These are phyloP conservation scores for Hippophae rhamnoides DNA, from an alignment of 306 rosid genomes.

Conservation along the genomic window DNA sequence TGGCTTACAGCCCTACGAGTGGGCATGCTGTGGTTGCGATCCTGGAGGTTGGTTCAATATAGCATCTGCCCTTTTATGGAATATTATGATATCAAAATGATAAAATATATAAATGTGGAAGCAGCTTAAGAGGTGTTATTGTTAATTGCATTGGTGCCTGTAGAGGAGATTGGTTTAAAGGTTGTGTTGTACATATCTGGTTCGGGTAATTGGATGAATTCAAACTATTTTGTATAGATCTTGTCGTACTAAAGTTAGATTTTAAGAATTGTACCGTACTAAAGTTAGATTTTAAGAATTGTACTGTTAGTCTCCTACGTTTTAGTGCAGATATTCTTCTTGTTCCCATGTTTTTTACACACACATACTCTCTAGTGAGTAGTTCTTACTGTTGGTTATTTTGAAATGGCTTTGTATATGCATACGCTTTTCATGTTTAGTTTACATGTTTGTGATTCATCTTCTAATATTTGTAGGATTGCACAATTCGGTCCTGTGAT, in stretches of 20 bases:
- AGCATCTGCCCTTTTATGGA: constrained; percentile 8
- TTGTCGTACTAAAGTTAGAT: no score
- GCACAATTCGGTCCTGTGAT: constrained; percentile 93
- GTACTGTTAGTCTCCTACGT: no score
- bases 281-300: no score
- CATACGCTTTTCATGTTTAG: constrained; percentile 16
- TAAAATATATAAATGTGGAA: background rate
- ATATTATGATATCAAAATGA: constrained; percentile 5
- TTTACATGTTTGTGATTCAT: background rate
- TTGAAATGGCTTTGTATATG: constrained; percentile 4
- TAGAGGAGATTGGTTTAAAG: background rate
- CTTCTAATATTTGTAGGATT: constrained; percentile 54
- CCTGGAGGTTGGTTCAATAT: constrained; percentile 52
- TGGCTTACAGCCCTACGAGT: constrained; percentile 83
- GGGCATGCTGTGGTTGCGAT: constrained; percentile 84
- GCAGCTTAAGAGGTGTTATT: background rate
- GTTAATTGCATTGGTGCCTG: background rate
- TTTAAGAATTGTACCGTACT: no score
- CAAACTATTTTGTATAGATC: background rate
- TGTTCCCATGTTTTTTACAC: no score
- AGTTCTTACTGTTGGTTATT: constrained; percentile 6
- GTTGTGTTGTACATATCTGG: background rate
- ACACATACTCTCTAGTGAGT: background rate
- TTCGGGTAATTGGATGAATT: background rate
- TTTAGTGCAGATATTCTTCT: no score